These are phyloP conservation scores for Lichtheimia ramosa DNA, from an alignment of 371 early-diverging fungal genomes.

Conservation along the genomic window DNA sequence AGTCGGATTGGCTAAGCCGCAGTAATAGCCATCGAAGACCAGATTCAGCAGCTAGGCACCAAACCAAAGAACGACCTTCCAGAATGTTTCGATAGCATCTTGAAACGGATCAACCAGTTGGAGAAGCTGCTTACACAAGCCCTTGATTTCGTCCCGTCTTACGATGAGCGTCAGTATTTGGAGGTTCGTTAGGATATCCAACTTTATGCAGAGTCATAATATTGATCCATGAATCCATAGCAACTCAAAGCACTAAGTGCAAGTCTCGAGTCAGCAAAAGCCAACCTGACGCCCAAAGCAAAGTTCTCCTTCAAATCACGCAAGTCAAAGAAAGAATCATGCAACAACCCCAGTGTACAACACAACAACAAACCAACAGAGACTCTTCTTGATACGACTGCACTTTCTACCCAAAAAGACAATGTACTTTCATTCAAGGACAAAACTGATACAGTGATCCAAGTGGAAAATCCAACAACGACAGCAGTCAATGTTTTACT, in stretches of 20 bases:
- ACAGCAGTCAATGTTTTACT: conserved; percentile 52
- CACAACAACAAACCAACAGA: neutral
- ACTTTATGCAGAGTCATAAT: neutral
- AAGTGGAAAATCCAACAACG: neutral
- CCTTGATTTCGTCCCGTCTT: conserved; percentile 52
- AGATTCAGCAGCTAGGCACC: conserved; percentile 17
- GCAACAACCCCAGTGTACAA: conserved; percentile 2
- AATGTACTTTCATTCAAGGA: conserved; percentile 22
- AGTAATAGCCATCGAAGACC: conserved; percentile 37
- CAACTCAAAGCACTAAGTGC: conserved; percentile 50
- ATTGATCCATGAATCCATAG: conserved; percentile 21
- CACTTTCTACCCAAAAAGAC: neutral
- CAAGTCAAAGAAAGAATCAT: conserved; percentile 23
- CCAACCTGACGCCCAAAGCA: conserved; percentile 50
- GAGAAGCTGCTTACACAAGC: conserved; percentile 59
- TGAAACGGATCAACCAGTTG: conserved; percentile 48
- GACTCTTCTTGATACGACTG: neutral
- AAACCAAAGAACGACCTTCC: conserved; percentile 30
- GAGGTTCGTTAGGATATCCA: conserved; percentile 20
- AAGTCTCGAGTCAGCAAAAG: conserved; percentile 26
- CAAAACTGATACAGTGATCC: conserved; percentile 6
- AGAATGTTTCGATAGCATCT: conserved; percentile 29
- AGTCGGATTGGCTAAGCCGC: too few relatives aligned
- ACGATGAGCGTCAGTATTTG: conserved; percentile 59
- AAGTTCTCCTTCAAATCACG: conserved; percentile 68